Evolutionary conservation across 1,139 yeast species (phyloP), one percentile per base, ranked within the genome.

Genomic region (Magnusiomyces tetraspermus): DNA sequence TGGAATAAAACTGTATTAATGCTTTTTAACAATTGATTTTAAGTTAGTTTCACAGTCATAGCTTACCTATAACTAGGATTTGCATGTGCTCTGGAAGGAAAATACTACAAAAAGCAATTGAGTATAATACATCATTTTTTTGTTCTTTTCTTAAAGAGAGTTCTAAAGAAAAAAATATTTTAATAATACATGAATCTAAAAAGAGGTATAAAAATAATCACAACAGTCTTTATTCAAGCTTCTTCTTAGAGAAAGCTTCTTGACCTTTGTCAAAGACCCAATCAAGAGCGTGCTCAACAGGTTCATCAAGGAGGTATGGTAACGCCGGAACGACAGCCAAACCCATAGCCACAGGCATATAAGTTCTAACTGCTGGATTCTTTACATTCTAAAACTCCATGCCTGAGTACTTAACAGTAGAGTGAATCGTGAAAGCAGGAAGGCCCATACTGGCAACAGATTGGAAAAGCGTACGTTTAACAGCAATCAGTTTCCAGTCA

Each of bases 391-490:
- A 67, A 55, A 78, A 61, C 42, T 82, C 67, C 31, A 68, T 60
- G 1, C 87, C 82, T 1, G 89, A 79, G 64, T 84, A 84, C 61
- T 84, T 75, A 46, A 86, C 95, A 1, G 88, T 76, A 42, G 85
- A 76, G 66, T 86, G 95, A 62, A 86, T 86, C 3, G 95, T 86
- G 66, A 85, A 81, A 1, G 95, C 95, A 3, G 95, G 95, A 51
- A 86, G 74, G 13, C 87, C 94, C 95, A 86, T 86, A 42, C 88
- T 81, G 1, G 95, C 95, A 59, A 86, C 72, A 58, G 85, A 76
- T 67, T 86, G 95, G 72, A 86, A 86, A 42, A 85, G 63, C 5
- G 86, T 90, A 64, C 95, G 76, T 66, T 86, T 83, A 50, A 83
- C 64, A 10, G 79, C 84, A 4, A 75, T 78, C 51, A 81, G 59